Evolutionary conservation across 148 eudicot genomes (phyloP).

Genomic region (Simmondsia chinensis): DNA sequence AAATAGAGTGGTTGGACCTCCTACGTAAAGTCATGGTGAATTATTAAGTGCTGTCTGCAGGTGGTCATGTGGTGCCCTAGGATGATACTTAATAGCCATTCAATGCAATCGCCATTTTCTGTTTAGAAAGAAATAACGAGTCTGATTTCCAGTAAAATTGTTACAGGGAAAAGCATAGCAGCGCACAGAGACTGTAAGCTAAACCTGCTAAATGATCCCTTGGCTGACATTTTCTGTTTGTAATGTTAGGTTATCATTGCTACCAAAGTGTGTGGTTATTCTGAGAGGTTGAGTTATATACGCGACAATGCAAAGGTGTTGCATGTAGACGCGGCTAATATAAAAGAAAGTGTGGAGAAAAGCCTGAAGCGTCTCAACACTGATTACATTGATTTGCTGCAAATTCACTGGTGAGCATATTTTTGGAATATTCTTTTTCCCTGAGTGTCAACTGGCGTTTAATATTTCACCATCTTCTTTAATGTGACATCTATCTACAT

Average conservation of each 20-base stretch:
- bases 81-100: too few relatives aligned
- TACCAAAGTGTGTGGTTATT: slow-evolving; percentile 88
- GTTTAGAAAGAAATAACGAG: too few relatives aligned
- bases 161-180: too few relatives aligned
- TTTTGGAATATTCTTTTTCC: background rate
- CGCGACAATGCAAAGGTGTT: slow-evolving; percentile 63
- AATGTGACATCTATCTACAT: slow-evolving; percentile 2
- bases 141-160: too few relatives aligned
- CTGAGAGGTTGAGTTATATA: slow-evolving; percentile 54
- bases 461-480: background rate
- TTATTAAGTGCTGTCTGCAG: too few relatives aligned
- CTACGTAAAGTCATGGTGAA: too few relatives aligned
- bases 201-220: too few relatives aligned
- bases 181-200: too few relatives aligned
- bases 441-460: slow-evolving; percentile 4
- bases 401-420: slow-evolving; percentile 71
- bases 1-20: too few relatives aligned
- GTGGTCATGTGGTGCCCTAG: too few relatives aligned
- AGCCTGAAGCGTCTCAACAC: slow-evolving; percentile 84
- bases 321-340: slow-evolving; percentile 96
- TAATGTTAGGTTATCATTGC: slow-evolving; percentile 73
- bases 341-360: slow-evolving; percentile 94
- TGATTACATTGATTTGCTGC: slow-evolving; percentile 82
- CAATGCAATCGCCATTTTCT: too few relatives aligned
- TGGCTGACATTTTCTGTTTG: background rate